Conservation (phyloP, 2,329 filamentous ascomycete genomes). For the Cordyceps sp. region DNA sequence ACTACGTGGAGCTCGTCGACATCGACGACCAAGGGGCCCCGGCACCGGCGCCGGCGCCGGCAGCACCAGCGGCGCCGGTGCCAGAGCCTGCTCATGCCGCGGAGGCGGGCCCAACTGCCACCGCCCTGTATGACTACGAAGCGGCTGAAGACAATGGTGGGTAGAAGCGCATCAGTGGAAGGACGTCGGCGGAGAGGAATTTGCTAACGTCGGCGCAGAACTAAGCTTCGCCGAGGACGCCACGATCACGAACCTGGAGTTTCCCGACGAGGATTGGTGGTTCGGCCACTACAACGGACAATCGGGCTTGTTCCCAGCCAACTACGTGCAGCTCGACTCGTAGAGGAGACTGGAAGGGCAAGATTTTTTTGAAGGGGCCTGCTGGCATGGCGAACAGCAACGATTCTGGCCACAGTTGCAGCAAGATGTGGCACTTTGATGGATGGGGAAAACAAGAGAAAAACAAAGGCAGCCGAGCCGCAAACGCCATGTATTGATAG, state of each 20-base stretch:
- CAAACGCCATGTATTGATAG: too few species aligned
- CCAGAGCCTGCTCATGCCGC: slow-evolving; percentile 14
- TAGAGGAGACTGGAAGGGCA: slow-evolving; percentile 4
- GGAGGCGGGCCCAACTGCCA: slow-evolving; percentile 48
- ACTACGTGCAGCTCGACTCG: slow-evolving; percentile 45
- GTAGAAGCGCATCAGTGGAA: slow-evolving; percentile 6
- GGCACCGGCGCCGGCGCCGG: slow-evolving; percentile 14
- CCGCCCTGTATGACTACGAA: slow-evolving; percentile 88
- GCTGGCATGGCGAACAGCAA: not conserved
- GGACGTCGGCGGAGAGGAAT: not conserved
- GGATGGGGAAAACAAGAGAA: too few species aligned
- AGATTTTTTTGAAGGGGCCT: too few species aligned
- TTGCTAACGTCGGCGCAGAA: slow-evolving; percentile 19
- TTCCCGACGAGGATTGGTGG: slow-evolving; percentile 99
- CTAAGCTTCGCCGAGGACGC: slow-evolving; percentile 80
- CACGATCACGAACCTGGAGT: slow-evolving; percentile 69
- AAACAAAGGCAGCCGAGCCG: too few species aligned
- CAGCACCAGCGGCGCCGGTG: slow-evolving; percentile 13
- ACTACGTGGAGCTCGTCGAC: slow-evolving; percentile 81
- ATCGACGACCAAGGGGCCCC: slow-evolving; percentile 43
- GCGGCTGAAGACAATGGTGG: slow-evolving; percentile 83
- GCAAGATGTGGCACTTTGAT: too few species aligned
- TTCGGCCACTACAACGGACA: slow-evolving; percentile 70
- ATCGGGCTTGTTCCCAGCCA: slow-evolving; percentile 68
- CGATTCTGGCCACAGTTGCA: too few species aligned